These are phyloP conservation scores for Penstemon davidsonii DNA, from an alignment of 257 asterid species.

Conservation along the genomic window DNA sequence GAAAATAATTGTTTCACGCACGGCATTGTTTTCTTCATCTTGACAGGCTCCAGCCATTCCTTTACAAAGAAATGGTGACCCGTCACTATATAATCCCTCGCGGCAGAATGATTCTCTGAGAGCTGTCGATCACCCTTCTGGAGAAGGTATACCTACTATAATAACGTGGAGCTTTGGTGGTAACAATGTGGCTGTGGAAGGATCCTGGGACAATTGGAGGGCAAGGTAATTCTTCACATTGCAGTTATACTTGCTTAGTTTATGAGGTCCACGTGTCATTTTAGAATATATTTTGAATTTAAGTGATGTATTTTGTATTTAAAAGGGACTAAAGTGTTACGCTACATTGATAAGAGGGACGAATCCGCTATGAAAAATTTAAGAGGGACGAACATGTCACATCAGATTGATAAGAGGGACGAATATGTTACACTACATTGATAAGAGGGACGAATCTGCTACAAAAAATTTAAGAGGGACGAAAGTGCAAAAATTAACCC, in stretches of 20 bases:
- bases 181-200: slow-evolving; percentile 73
- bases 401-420: too few relatives aligned
- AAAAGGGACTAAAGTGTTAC: too few relatives aligned
- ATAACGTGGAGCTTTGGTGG: slow-evolving; percentile 70
- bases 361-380: too few relatives aligned
- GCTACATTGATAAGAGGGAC: too few relatives aligned
- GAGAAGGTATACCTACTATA: slow-evolving; percentile 53
- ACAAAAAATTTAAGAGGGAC: too few relatives aligned
- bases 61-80: slow-evolving; percentile 48
- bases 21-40: slow-evolving; percentile 26
- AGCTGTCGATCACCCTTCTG: slow-evolving; percentile 37
- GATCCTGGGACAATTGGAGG: slow-evolving; percentile 97
- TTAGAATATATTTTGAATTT: background rate
- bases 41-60: slow-evolving; percentile 72
- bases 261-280: background rate
- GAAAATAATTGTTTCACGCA: background rate
- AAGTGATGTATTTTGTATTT: too few relatives aligned
- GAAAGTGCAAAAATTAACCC: too few relatives aligned
- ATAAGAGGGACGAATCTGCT: too few relatives aligned
- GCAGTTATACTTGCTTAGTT: slow-evolving; percentile 16
- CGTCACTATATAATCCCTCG: slow-evolving; percentile 41
- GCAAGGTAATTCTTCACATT: slow-evolving; percentile 52
- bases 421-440: too few relatives aligned
- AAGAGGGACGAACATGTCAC: too few relatives aligned
- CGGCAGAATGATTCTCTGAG: slow-evolving; percentile 40